Conservation (phyloP, 306 rosid genomes). For the Malus sieversii region DNA sequence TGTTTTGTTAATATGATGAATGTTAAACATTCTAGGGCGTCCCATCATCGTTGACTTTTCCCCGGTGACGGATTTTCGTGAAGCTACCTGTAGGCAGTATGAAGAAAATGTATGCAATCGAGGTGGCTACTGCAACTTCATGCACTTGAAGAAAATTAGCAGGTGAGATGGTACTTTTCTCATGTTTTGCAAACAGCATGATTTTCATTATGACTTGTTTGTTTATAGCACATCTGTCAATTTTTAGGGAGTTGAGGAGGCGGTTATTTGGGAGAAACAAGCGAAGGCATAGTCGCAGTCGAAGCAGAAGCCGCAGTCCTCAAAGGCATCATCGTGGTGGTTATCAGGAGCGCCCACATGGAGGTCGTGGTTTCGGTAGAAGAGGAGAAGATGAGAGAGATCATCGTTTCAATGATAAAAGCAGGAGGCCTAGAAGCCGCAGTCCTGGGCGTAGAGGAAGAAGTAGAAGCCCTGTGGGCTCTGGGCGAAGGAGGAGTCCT, state of each 20-base stretch:
- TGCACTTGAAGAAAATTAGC: slow-evolving; percentile 96
- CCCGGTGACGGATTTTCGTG: slow-evolving; percentile 97
- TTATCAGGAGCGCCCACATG: slow-evolving; percentile 63
- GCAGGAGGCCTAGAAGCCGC: slow-evolving; percentile 79
- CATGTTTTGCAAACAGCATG: background rate
- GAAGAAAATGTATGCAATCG: slow-evolving; percentile 97
- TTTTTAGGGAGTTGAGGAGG: slow-evolving; percentile 82
- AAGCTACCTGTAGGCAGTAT: slow-evolving; percentile 98
- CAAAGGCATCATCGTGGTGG: slow-evolving; percentile 46
- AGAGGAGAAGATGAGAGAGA: slow-evolving; percentile 82
- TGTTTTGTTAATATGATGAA: slow-evolving; percentile 15
- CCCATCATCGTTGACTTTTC: slow-evolving; percentile 96
- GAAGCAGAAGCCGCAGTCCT: slow-evolving; percentile 88
- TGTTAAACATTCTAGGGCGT: slow-evolving; percentile 43
- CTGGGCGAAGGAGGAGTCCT: slow-evolving; percentile 60
- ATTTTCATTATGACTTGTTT: background rate
- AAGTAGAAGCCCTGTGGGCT: slow-evolving; percentile 86
- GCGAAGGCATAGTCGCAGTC: slow-evolving; percentile 56
- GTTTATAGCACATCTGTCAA: background rate
- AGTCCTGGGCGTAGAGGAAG: slow-evolving; percentile 81
- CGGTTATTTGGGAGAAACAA: slow-evolving; percentile 74
- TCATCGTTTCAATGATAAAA: slow-evolving; percentile 53
- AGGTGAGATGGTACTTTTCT: slow-evolving; percentile 32
- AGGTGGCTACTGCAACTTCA: slow-evolving; percentile 97
- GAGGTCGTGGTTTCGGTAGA: slow-evolving; percentile 56